A percentile compares a stretch with the other conserved stretches of the same genome.
phyloP scores from a whole-genome alignment of 2,329 filamentous ascomycete genomes.

The Akanthomyces muscarius region DNA sequence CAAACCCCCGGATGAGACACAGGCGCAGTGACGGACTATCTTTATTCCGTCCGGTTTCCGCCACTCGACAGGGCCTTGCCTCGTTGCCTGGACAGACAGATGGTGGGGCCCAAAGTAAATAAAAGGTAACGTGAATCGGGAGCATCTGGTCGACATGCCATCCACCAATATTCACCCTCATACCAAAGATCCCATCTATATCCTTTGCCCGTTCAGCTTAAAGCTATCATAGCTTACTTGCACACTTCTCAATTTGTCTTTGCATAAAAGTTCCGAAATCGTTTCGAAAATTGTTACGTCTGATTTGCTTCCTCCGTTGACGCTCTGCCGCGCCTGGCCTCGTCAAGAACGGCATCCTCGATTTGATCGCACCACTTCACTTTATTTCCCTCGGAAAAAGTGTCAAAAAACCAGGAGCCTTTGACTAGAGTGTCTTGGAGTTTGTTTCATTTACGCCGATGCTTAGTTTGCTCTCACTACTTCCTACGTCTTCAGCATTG shows the following conservation, averaged over 20 bases:
- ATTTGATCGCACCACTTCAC: constrained; percentile 43
- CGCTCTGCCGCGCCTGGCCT: constrained; percentile 26
- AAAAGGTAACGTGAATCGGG: constrained; percentile 34
- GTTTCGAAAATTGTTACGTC: constrained; percentile 30
- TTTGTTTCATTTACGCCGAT: constrained; percentile 44
- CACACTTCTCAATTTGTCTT: constrained; percentile 25
- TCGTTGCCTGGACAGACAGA: constrained; percentile 35
- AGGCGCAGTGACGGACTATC: not conserved
- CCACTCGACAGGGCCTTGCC: constrained; percentile 2
- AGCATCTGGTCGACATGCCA: constrained; percentile 22
- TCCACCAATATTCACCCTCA: constrained; percentile 24
- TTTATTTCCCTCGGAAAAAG: constrained; percentile 23
- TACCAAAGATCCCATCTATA: constrained; percentile 19
- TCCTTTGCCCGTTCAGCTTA: constrained; percentile 19
- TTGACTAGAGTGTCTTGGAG: constrained; percentile 58
- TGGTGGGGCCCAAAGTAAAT: constrained; percentile 42
- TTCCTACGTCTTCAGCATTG: constrained; percentile 30
- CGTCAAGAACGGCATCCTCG: constrained; percentile 39
- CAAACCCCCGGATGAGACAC: constrained; percentile 5
- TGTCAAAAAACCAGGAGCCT: constrained; percentile 53
- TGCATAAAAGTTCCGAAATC: constrained; percentile 24
- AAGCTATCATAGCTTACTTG: constrained; percentile 24
- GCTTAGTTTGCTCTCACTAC: constrained; percentile 37
- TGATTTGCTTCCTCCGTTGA: constrained; percentile 2
- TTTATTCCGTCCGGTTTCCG: constrained; percentile 21